phyloP scores from a whole-genome alignment of 306 rosid species.

The Elaeagnus macrophylla region DNA sequence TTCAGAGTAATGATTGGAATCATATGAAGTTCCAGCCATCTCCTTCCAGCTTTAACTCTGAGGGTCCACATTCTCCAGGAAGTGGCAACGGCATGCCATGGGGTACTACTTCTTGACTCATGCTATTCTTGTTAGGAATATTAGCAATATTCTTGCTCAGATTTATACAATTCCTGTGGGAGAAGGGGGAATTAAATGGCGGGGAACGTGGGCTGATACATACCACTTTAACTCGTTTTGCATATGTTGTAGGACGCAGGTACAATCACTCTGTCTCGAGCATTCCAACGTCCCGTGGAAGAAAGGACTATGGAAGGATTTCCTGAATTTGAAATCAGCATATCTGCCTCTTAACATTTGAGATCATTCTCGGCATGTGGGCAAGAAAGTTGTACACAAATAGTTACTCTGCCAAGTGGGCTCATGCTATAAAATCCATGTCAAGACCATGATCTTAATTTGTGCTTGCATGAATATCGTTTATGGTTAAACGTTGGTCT shows the following conservation, averaged over 20 bases:
- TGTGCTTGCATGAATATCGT: slow-evolving; percentile 59
- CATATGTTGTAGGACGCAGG: slow-evolving; percentile 61
- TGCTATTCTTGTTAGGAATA: background rate
- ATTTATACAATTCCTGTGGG: slow-evolving; percentile 5
- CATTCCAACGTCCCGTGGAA: slow-evolving; percentile 65
- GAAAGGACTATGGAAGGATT: slow-evolving; percentile 88
- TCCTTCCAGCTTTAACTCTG: slow-evolving; percentile 53
- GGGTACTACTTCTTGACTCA: slow-evolving; percentile 50
- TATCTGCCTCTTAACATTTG: slow-evolving; percentile 10
- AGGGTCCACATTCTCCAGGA: slow-evolving; percentile 75
- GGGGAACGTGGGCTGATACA: slow-evolving; percentile 4
- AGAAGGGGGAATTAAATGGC: slow-evolving; percentile 13
- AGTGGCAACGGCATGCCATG: slow-evolving; percentile 61
- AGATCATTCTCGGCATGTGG: slow-evolving; percentile 28
- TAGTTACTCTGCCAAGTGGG: slow-evolving; percentile 29
- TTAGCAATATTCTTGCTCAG: background rate
- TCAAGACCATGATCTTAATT: slow-evolving; percentile 40
- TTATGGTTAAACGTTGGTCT: slow-evolving; percentile 34
- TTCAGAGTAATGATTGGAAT: slow-evolving; percentile 62
- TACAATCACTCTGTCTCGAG: slow-evolving; percentile 64
- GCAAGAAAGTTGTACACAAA: slow-evolving; percentile 30
- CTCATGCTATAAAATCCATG: slow-evolving; percentile 25
- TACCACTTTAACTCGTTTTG: slow-evolving; percentile 21
- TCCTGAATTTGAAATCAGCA: slow-evolving; percentile 35
- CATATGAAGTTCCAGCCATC: slow-evolving; percentile 63